Evolutionary conservation across 2,329 filamentous ascomycete genomes (phyloP), one percentile per base, ranked within the genome.

Genomic region (Pseudogymnoascus sp.): DNA sequence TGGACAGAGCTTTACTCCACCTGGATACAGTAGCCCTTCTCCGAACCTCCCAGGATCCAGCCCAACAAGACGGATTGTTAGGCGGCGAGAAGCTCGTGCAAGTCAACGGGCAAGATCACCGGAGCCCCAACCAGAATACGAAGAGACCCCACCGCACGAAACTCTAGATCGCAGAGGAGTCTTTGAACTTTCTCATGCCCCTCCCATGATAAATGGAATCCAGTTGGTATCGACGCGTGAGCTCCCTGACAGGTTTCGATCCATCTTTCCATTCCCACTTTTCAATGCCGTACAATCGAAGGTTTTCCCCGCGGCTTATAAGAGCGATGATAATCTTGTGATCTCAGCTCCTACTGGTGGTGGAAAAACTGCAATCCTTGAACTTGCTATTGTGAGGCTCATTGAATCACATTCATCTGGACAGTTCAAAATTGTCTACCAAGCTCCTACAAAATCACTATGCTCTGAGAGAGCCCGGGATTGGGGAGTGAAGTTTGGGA

Each of bases 281-380:
- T 91, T 96, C 77, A 96, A 96, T 71, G 89, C 88, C 5, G 82
- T 93, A 0, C 91, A 96, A 70, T 95, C 91, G 0, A 91, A 88
- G 70, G 91, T 88, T 69, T 95, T 93, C 67, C 72, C 80, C 0
- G 72, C 79, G 0, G 80, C 90, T 0, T 93, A 90, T 71, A 76
- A 80, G 5, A 84, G 83, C 0, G 83, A 87, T 67, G 83, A 91
- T 72, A 96, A 96, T 66, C 79, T 95, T 12, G 89, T 95, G 0
- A 79, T 96, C 12, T 88, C 90, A 1, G 88, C 91, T 6, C 91
- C 91, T 0, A 96, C 91, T 0, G 90, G 91, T 7, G 93, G 90
- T 72, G 91, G 91, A 2, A 96, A 96, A 73, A 96, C 91, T 0
- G 89, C 81, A 0, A 81, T 95, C 8, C 81, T 96, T 66, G 91